These are phyloP conservation scores for Pinus albicaulis DNA, from an alignment of 75 land plant genomes.

Conservation along the genomic window DNA sequence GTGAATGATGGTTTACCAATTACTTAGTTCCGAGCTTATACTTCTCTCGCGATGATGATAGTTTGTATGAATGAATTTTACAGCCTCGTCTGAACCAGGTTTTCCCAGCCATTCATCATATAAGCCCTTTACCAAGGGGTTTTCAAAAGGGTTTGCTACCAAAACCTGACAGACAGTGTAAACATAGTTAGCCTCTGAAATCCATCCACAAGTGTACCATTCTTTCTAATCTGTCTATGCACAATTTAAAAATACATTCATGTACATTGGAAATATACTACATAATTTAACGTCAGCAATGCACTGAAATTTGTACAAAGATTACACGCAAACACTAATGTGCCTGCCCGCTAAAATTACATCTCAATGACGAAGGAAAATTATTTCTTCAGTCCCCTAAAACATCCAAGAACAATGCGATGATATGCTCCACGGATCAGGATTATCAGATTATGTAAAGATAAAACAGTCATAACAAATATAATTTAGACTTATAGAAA, in stretches of 20 bases:
- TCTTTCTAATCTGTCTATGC: not conserved
- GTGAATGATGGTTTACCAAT: conserved; percentile 61
- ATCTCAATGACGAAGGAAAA: too few species aligned
- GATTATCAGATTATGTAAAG: too few species aligned
- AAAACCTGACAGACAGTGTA: conserved; percentile 36
- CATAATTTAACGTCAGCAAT: not conserved
- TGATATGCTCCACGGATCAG: too few species aligned
- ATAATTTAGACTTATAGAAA: too few species aligned
- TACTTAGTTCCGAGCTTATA: conserved; percentile 61
- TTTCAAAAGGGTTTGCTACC: conserved; percentile 73
- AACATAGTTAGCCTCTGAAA: not conserved
- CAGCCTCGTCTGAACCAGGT: conserved; percentile 82
- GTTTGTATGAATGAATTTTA: conserved; percentile 58
- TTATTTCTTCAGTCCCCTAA: too few species aligned
- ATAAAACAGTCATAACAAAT: too few species aligned
- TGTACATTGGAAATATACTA: not conserved
- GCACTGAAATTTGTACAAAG: not conserved
- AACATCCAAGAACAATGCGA: too few species aligned
- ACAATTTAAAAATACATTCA: not conserved
- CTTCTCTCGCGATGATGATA: conserved; percentile 83
- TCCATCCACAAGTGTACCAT: not conserved
- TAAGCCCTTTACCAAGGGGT: conserved; percentile 60
- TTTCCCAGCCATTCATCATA: conserved; percentile 81
- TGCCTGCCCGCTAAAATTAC: not conserved
- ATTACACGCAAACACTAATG: not conserved